phyloP scores from a whole-genome alignment of 768 basidiomycete species.

The Leccinum uliginosum region DNA sequence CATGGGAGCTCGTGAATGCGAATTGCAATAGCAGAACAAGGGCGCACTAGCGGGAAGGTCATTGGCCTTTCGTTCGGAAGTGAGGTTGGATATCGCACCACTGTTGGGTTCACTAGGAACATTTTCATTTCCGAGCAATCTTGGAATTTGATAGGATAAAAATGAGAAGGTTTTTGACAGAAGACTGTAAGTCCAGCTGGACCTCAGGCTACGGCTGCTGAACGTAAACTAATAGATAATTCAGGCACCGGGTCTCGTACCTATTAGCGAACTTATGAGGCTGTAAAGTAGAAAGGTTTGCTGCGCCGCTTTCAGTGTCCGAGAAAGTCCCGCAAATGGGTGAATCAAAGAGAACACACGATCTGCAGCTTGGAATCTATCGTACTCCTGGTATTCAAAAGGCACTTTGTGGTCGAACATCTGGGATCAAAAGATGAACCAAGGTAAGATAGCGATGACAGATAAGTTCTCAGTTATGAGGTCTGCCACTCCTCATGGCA shows the following conservation, averaged over 20 bases:
- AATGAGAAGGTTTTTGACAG: not conserved
- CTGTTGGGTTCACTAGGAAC: no score
- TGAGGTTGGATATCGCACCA: not conserved
- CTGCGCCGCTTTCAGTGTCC: not conserved
- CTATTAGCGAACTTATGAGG: not conserved
- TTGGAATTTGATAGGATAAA: not conserved
- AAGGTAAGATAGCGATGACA: not conserved
- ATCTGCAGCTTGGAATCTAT: not conserved
- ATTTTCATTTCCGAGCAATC: not conserved
- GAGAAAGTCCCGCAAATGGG: not conserved
- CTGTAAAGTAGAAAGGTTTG: not conserved
- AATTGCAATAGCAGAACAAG: not conserved
- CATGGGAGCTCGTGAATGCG: not conserved
- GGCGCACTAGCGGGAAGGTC: not conserved
- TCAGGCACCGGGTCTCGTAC: not conserved
- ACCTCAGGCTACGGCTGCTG: not conserved
- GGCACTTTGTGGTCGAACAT: not conserved
- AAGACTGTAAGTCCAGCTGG: not conserved
- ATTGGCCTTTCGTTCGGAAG: not conserved
- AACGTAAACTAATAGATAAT: not conserved
- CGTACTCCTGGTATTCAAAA: constrained; percentile 2
- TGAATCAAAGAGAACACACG: not conserved
- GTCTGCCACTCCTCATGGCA: not conserved
- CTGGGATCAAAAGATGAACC: not conserved
- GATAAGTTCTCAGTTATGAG: not conserved